These are phyloP conservation scores for Aspergillus novofumigatus DNA, from an alignment of 2,329 filamentous ascomycete species.

Conservation along the genomic window DNA sequence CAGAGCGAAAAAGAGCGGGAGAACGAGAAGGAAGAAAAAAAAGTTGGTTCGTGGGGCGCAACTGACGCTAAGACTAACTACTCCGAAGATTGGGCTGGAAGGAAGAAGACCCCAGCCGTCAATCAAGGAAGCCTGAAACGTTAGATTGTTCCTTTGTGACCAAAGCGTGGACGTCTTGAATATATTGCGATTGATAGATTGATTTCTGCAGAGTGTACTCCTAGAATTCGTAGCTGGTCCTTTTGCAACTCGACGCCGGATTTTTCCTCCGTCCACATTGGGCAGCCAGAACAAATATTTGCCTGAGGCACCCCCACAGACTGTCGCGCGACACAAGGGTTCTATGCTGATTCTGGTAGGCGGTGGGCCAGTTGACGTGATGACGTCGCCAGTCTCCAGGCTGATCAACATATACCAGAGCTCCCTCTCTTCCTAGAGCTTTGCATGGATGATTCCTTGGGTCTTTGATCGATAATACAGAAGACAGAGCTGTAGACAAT, in stretches of 20 bases:
- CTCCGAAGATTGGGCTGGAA: not conserved
- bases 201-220: not conserved
- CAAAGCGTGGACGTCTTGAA: not conserved
- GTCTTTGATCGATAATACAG: slow-evolving; percentile 12
- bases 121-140: not conserved
- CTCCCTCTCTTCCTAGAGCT: no score
- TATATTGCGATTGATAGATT: not conserved
- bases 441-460: not conserved
- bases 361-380: not conserved
- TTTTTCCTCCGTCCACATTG: not conserved
- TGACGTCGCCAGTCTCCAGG: not conserved
- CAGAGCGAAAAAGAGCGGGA: no score
- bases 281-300: not conserved
- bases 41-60: not conserved
- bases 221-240: not conserved
- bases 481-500: not conserved
- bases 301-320: not conserved
- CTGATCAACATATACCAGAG: no score
- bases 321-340: not conserved
- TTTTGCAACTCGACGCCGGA: not conserved
- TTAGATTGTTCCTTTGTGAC: not conserved
- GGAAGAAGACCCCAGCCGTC: not conserved
- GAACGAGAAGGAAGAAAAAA: not conserved
- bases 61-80: not conserved
- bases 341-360: not conserved